phyloP scores from a whole-genome alignment of 805 yeast genomes.

The Huiozyma sinensis region DNA sequence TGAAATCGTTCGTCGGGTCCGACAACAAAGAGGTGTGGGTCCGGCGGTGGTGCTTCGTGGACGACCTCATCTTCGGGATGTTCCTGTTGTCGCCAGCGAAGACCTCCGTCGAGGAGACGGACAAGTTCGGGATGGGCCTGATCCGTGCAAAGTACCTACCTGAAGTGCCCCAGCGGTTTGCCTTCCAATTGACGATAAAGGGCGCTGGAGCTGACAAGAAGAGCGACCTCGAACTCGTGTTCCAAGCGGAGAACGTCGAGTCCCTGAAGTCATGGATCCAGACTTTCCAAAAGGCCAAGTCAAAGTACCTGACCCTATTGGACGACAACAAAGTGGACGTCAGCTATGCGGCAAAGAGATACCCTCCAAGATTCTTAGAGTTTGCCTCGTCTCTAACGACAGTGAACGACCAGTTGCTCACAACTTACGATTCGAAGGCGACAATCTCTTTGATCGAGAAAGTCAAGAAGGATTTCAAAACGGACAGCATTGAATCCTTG shows the following conservation, averaged over 20 bases:
- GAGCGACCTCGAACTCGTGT: conserved; percentile 29
- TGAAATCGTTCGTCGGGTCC: conserved; percentile 50
- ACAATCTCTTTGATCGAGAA: conserved; percentile 17
- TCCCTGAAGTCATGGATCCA: conserved; percentile 66
- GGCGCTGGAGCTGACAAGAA: neutral
- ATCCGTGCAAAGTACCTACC: conserved; percentile 50
- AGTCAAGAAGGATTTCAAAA: conserved; percentile 13
- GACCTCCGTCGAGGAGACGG: conserved; percentile 76
- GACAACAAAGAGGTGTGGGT: conserved; percentile 57
- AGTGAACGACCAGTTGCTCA: conserved; percentile 32
- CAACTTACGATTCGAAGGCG: conserved; percentile 5
- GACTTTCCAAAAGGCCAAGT: conserved; percentile 50
- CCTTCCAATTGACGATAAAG: conserved; percentile 62
- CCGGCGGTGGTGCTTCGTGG: conserved; percentile 69
- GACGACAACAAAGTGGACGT: conserved; percentile 16
- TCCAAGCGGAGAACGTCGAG: conserved; percentile 66
- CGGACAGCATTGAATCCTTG: conserved; percentile 13
- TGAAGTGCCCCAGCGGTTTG: conserved; percentile 63
- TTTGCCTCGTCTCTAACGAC: conserved; percentile 55
- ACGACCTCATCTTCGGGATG: conserved; percentile 73
- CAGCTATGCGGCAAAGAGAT: conserved; percentile 46
- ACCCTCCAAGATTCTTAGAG: conserved; percentile 55
- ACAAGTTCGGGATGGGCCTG: conserved; percentile 70
- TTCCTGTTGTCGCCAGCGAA: conserved; percentile 54
- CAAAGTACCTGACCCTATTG: conserved; percentile 31